Base-by-base conservation (phyloP, 208 protist species). In the Wallacemonas sp. region DNA sequence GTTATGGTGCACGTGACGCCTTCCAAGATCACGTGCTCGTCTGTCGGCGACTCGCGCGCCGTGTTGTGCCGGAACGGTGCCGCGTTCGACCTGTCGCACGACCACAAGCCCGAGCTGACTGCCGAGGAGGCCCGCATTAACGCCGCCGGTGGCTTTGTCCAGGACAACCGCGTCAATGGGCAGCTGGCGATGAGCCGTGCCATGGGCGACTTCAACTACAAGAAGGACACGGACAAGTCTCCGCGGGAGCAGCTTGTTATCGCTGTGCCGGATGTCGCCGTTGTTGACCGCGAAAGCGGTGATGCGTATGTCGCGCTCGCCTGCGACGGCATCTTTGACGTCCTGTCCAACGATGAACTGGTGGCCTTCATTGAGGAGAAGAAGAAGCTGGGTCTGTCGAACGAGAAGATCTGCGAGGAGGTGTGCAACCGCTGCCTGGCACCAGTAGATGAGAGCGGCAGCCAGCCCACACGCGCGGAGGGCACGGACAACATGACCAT, bases 131-230 rank as follows among this genome's bases (percentile, higher is more conserved):
- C 57, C n/a, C 81, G 96, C 42, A 98, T 98, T 67, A 59, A 68
- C 38, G 81, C 76, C 6, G 91, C 92, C 12, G 93, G 90, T 30
- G 88, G 89, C 22, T 88, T 79, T 61, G 95, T 98, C 17, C 70
- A 88, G 69, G 82, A 93, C 63, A 94, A 95, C 67, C 90, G 96
- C 53, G 95, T 98, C 15, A 97, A 98, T 70, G 95, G 96, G 1
- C 85, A 91, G 65, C 81, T 98, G 27, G 96, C 94, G 37, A 94
- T 98, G 76, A 95, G 87, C 50, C 86, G 96, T 22, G 93, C 93
- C 15, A 87, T 98, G 73, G 96, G 96, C 24, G 96, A 98, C 73
- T 97, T 97, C 59, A 54, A 55, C 24, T 98, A 97, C 69, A 98
- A 98, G 78, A 52, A 55, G 36, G 74, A 89, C 60, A 55, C 63